Evolutionary conservation across 805 yeast genomes (phyloP), one percentile per base, ranked within the genome.

Genomic region (Nakazawaea ishiwadae): DNA sequence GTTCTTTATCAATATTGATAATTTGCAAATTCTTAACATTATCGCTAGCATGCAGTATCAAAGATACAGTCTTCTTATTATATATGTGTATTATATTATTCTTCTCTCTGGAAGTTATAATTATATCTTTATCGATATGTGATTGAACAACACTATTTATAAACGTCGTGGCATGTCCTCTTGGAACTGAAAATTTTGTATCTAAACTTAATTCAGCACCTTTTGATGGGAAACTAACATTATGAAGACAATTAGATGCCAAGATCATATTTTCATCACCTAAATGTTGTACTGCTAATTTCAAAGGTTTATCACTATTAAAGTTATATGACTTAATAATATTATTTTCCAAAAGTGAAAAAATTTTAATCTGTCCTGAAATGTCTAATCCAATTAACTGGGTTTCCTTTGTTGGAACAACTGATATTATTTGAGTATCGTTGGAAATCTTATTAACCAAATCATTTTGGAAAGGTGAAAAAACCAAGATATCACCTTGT

Each of bases 381-480:
- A 51, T 43, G 37, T 66, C 56, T 42, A 54, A 48, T 34, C 60
- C 60, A 62, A 53, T 51, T 48, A 55, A 47, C 48, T 44, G 42
- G 51, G 54, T 51, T 33, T 51, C 35, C 46, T 51, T 49, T 8
- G 50, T 42, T 1, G 57, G 51, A 6, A 53, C 53, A 18, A 61
- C 50, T 24, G 61, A 49, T 27, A 51, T 48, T 27, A 60, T 55
- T 14, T 56, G 47, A 1, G 55, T 42, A 5, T 53, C 62, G 30
- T 55, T 57, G 0, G 67, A 49, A 21, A 69, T 65, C 45, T 68
- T 66, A 44, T 58, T 58, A 15, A 64, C 53, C 14, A 65, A 50
- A 18, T 60, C 68, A 43, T 65, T 68, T 18, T 62, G 59, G 28
- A 55, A 50, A 2, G 80, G 78, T 2, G 77, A 66, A 39, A 67